Conservation (phyloP, 179 eudicot genomes). For the Silene noctiflora region DNA sequence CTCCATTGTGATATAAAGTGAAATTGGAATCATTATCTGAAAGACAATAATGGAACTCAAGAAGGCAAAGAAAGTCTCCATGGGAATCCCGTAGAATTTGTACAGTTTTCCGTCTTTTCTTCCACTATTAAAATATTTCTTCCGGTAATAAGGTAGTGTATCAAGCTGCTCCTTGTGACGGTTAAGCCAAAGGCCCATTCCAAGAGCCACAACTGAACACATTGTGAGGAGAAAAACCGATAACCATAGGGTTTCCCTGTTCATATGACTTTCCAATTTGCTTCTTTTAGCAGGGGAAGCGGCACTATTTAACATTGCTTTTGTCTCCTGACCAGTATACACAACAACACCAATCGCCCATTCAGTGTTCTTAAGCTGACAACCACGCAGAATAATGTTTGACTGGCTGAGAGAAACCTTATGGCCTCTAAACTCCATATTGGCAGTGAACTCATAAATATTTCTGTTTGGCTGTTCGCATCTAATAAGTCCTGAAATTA, state of each 20-base stretch:
- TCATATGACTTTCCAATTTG: slow-evolving; percentile 82
- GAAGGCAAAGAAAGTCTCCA: slow-evolving; percentile 89
- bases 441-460: slow-evolving; percentile 89
- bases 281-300: slow-evolving; percentile 87
- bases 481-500: slow-evolving; percentile 58
- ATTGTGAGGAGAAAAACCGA: slow-evolving; percentile 77
- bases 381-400: slow-evolving; percentile 90
- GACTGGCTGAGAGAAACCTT: slow-evolving; percentile 77
- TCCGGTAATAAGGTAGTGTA: slow-evolving; percentile 79
- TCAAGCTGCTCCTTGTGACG: slow-evolving; percentile 65
- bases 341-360: slow-evolving; percentile 90
- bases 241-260: slow-evolving; percentile 83
- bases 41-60: slow-evolving; percentile 90
- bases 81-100: slow-evolving; percentile 73
- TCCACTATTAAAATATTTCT: slow-evolving; percentile 47
- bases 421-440: slow-evolving; percentile 70
- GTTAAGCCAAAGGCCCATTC: slow-evolving; percentile 85
- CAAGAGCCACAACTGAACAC: slow-evolving; percentile 80
- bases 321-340: slow-evolving; percentile 96
- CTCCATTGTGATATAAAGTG: slow-evolving; percentile 93
- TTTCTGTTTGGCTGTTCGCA: slow-evolving; percentile 96
- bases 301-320: slow-evolving; percentile 95
- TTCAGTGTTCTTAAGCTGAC: slow-evolving; percentile 93
- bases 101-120: slow-evolving; percentile 42
- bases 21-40: slow-evolving; percentile 96